Base-by-base conservation (phyloP, 805 yeast genomes). In the Suhomyces pyralidae region DNA sequence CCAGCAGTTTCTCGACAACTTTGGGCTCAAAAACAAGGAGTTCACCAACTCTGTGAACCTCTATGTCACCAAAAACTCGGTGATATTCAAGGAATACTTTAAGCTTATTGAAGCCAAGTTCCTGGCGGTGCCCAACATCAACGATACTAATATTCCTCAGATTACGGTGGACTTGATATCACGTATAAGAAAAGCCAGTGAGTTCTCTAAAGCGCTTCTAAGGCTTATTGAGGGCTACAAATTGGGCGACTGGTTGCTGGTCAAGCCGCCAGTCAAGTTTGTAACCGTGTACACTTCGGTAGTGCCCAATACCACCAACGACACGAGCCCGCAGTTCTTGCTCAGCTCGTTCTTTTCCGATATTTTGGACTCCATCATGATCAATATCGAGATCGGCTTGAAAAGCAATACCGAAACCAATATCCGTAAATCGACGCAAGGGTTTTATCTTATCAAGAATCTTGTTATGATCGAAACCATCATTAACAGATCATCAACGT, bases 381-480 rank as follows among this genome's bases (percentile, higher is more conserved):
- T 84, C 30, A 79, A 80, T 50, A 69, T 92, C 46, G 96, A 88
- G 64, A 73, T 81, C 49, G 79, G 79, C 57, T 81, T 88, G 26
- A 77, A 78, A 60, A 79, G 46, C 55, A 46, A 58, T 9, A 54
- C 55, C 32, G 66, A 62, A 32, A 55, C 53, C 7, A 52, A 56
- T 14, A 40, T 58, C 48, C 67, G 69, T 49, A 80, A 78, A 52
- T 77, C 80, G 52, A 71, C 77, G 1, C 73, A 88, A 55, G 97
- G 97, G 1, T 82, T 82, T 57, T 81, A 86, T 66, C 70, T 90
- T 36, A 76, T 90, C 22, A 85, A 86, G 50, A 89, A 90, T 62
- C 69, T 88, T 48, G 81, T 86, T 42, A 76, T 89, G 58, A 79
- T 88, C n/a, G 96, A 90, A 60, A 86, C 87, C 53, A 80, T 87